Evolutionary conservation across 768 basidiomycete species (phyloP).

Genomic region (Boletellus emodensis): DNA sequence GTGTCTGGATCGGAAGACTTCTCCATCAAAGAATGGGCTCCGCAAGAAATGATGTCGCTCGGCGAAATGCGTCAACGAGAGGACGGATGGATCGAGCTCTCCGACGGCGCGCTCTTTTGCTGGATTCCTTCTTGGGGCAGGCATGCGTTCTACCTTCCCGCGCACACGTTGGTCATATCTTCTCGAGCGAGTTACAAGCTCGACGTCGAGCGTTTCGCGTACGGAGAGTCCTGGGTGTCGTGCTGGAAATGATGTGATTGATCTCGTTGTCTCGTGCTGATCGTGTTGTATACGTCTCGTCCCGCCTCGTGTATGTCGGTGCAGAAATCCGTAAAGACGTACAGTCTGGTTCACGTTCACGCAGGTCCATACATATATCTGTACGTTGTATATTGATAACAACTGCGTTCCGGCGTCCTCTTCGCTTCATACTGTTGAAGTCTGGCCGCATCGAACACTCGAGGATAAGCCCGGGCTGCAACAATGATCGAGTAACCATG

Average conservation of each 20-base stretch:
- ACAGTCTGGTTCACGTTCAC: too few relatives aligned
- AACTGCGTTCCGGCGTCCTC: too few relatives aligned
- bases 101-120: constrained; percentile 5
- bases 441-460: too few relatives aligned
- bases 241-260: constrained; percentile 14
- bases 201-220: constrained; percentile 5
- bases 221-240: constrained; percentile 17
- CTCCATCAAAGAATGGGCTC: constrained; percentile 11
- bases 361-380: too few relatives aligned
- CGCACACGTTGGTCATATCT: constrained; percentile 15
- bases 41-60: not conserved
- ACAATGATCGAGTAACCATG: not conserved
- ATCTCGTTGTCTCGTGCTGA: too few relatives aligned
- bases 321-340: too few relatives aligned
- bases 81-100: constrained; percentile 17
- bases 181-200: constrained; percentile 5
- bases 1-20: constrained; percentile 16
- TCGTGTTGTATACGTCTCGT: too few relatives aligned
- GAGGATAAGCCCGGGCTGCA: too few relatives aligned
- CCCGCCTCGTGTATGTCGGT: too few relatives aligned
- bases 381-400: too few relatives aligned
- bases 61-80: constrained; percentile 7
- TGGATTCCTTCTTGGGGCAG: constrained; percentile 21
- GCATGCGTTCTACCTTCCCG: constrained; percentile 15
- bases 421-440: too few relatives aligned